Conservation (phyloP, 495 filamentous ascomycete species). For the Cercophora sp. region DNA sequence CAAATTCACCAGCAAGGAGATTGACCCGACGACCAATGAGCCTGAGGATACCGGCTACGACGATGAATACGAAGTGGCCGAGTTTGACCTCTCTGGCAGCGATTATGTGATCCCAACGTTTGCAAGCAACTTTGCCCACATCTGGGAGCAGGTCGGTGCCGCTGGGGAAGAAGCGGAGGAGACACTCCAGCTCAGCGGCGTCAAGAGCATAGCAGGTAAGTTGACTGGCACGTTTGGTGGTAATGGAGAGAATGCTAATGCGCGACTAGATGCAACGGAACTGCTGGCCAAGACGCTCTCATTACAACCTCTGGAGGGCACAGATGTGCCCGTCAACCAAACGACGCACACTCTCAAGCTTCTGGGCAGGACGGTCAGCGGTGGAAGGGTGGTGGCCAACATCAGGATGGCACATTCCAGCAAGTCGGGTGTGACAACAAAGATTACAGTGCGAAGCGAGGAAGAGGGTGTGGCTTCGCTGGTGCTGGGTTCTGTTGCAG, state of each 20-base stretch:
- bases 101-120: slow-evolving; percentile 94
- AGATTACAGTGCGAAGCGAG: slow-evolving; percentile 85
- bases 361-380: slow-evolving; percentile 90
- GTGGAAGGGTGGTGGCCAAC: slow-evolving; percentile 81
- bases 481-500: slow-evolving; percentile 81
- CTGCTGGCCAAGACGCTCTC: slow-evolving; percentile 81
- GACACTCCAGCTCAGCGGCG: slow-evolving; percentile 81
- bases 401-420: slow-evolving; percentile 91
- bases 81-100: slow-evolving; percentile 84
- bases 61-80: slow-evolving; percentile 95
- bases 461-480: slow-evolving; percentile 86
- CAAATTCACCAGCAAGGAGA: slow-evolving; percentile 96
- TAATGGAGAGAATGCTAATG: slow-evolving; percentile 32
- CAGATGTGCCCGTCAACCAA: slow-evolving; percentile 78
- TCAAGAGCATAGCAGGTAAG: slow-evolving; percentile 91
- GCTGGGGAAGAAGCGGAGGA: slow-evolving; percentile 86
- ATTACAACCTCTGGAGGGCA: slow-evolving; percentile 90
- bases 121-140: slow-evolving; percentile 88
- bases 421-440: slow-evolving; percentile 89
- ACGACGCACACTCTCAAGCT: slow-evolving; percentile 94
- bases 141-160: slow-evolving; percentile 94
- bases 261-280: slow-evolving; percentile 78
- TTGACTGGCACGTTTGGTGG: slow-evolving; percentile 7
- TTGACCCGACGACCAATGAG: slow-evolving; percentile 90
- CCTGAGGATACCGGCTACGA: slow-evolving; percentile 92